These are phyloP conservation scores for Aurifilum marmelostoma DNA, from an alignment of 2,329 filamentous ascomycete species.

Conservation along the genomic window DNA sequence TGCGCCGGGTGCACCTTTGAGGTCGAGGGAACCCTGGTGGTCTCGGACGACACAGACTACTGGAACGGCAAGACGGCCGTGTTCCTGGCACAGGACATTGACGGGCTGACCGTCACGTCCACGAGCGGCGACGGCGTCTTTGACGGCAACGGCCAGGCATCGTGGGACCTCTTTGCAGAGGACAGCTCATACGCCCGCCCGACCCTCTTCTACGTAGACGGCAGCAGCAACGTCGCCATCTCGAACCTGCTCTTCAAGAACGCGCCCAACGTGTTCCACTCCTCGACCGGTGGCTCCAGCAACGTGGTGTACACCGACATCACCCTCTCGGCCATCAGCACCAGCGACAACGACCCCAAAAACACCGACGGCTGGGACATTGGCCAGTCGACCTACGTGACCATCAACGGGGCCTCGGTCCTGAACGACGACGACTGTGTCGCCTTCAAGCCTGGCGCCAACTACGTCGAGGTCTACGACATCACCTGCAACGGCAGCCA, in stretches of 20 bases:
- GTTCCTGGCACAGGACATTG: slow-evolving; percentile 43
- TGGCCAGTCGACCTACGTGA: slow-evolving; percentile 43
- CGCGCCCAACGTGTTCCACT: slow-evolving; percentile 50
- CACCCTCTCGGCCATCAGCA: slow-evolving; percentile 44
- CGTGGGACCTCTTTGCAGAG: slow-evolving; percentile 45
- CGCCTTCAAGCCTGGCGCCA: slow-evolving; percentile 46
- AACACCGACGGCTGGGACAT: slow-evolving; percentile 50
- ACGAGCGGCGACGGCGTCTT: slow-evolving; percentile 46
- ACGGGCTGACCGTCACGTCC: slow-evolving; percentile 44
- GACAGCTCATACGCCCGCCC: slow-evolving; percentile 45
- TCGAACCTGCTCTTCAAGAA: slow-evolving; percentile 45
- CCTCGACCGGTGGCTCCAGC: slow-evolving; percentile 40
- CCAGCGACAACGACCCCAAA: slow-evolving; percentile 42
- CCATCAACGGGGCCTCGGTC: slow-evolving; percentile 41
- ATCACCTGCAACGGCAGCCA: slow-evolving; percentile 51
- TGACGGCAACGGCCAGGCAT: slow-evolving; percentile 51
- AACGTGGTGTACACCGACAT: slow-evolving; percentile 44
- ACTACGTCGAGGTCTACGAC: slow-evolving; percentile 43
- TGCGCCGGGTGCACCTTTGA: slow-evolving; percentile 50
- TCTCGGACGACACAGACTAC: slow-evolving; percentile 43
- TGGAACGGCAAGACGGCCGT: slow-evolving; percentile 47
- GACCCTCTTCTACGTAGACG: slow-evolving; percentile 46
- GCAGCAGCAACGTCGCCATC: slow-evolving; percentile 42
- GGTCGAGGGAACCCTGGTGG: slow-evolving; percentile 48
- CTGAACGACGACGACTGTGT: slow-evolving; percentile 50